Conservation (phyloP, 345 rosid species). For the Eucalyptus camaldulensis region DNA sequence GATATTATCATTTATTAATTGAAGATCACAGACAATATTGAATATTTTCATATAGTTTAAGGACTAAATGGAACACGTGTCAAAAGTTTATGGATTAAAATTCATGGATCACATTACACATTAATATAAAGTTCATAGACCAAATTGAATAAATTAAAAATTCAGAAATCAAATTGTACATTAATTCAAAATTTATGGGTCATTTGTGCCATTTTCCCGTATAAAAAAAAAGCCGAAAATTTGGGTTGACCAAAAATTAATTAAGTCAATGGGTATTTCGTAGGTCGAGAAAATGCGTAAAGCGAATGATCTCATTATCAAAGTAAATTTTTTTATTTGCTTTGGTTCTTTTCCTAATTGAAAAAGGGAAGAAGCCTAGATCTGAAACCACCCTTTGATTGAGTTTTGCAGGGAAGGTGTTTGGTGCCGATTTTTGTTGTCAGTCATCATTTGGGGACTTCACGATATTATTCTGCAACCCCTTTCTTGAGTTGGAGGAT, state of each 20-base stretch:
- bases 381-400: neutral
- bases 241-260: neutral
- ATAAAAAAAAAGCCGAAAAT: neutral
- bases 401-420: neutral
- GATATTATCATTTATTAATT: no score
- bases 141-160: no score
- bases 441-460: neutral
- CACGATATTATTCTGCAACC: neutral
- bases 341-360: neutral
- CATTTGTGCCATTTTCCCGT: no score
- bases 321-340: neutral
- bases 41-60: no score
- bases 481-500: neutral
- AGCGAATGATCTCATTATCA: neutral
- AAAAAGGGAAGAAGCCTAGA: neutral
- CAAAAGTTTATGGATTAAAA: rapidly evolving
- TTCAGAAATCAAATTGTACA: no score
- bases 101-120: rapidly evolving
- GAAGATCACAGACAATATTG: rapidly evolving
- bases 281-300: neutral
- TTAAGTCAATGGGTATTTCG: neutral
- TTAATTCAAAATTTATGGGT: no score
- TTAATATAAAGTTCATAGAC: no score
- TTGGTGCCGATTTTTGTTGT: neutral
- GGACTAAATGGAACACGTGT: neutral